These are phyloP conservation scores for Boletus tomentosulus DNA, from an alignment of 768 basidiomycete genomes.

Conservation along the genomic window DNA sequence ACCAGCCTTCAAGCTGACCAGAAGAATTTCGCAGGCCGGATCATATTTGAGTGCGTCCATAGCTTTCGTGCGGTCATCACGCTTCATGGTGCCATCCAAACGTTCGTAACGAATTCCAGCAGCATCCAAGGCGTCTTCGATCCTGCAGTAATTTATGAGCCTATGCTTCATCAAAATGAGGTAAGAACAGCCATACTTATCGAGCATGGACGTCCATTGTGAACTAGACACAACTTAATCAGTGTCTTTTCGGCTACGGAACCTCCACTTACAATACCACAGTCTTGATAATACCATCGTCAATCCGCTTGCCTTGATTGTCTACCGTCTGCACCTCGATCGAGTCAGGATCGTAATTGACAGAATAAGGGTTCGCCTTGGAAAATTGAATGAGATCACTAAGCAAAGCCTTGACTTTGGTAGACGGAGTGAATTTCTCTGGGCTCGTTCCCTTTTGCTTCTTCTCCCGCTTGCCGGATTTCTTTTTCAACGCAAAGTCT, in stretches of 20 bases:
- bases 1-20: conserved; percentile 95
- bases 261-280: conserved; percentile 81
- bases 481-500: conserved; percentile 52
- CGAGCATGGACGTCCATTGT: conserved; percentile 93
- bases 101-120: conserved; percentile 86
- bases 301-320: conserved; percentile 61
- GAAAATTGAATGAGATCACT: conserved; percentile 80
- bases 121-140: conserved; percentile 84
- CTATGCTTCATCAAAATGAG: background rate
- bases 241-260: conserved; percentile 14
- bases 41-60: conserved; percentile 93
- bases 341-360: conserved; percentile 76
- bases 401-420: conserved; percentile 84
- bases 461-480: conserved; percentile 61
- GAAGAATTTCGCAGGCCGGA: conserved; percentile 85
- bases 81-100: conserved; percentile 96
- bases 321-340: conserved; percentile 78
- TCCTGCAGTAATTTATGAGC: conserved; percentile 37
- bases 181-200: conserved; percentile 51
- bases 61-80: conserved; percentile 85
- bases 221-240: conserved; percentile 47
- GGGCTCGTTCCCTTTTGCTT: conserved; percentile 48
- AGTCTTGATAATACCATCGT: conserved; percentile 77
- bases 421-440: conserved; percentile 70
- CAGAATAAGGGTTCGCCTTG: conserved; percentile 77